A percentile compares a stretch with the other conserved stretches of the same genome.
phyloP scores from a whole-genome alignment of 148 eudicot species.

The Rheum nobile region DNA sequence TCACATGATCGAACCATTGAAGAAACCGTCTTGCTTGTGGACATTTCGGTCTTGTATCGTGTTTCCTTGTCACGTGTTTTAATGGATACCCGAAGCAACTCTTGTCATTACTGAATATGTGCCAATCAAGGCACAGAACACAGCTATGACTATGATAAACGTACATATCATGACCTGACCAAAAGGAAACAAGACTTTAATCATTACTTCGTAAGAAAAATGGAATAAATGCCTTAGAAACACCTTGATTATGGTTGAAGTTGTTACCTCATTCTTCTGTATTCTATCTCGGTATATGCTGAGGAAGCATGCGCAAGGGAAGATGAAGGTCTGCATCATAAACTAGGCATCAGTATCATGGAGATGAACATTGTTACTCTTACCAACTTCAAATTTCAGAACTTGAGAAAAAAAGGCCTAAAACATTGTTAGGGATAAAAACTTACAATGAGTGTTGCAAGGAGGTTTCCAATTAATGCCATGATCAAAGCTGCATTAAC shows the following conservation, averaged over 20 bases:
- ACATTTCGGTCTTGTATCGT: background rate
- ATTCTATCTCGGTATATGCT: conserved; percentile 3
- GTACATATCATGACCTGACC: background rate
- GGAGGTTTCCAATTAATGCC: conserved; percentile 10
- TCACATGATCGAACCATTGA: background rate
- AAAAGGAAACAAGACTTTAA: background rate
- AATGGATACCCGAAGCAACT: background rate
- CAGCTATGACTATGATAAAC: background rate
- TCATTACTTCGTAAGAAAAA: background rate
- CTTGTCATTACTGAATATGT: background rate
- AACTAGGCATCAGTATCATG: background rate
- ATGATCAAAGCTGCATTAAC: conserved; percentile 6
- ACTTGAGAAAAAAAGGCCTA: background rate
- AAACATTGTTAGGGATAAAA: background rate
- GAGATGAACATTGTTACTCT: background rate
- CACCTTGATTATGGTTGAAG: background rate
- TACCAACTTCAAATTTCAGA: background rate
- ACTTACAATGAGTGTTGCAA: conserved; percentile 12
- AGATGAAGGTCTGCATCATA: conserved; percentile 8
- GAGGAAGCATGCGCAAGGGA: conserved; percentile 6
- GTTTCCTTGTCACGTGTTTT: background rate
- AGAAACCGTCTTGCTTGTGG: background rate
- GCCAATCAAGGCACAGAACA: conserved; percentile 4
- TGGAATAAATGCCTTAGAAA: background rate
- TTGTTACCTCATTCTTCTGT: background rate